Base-by-base conservation (phyloP, 345 rosid genomes). In the Heritiera littoralis region DNA sequence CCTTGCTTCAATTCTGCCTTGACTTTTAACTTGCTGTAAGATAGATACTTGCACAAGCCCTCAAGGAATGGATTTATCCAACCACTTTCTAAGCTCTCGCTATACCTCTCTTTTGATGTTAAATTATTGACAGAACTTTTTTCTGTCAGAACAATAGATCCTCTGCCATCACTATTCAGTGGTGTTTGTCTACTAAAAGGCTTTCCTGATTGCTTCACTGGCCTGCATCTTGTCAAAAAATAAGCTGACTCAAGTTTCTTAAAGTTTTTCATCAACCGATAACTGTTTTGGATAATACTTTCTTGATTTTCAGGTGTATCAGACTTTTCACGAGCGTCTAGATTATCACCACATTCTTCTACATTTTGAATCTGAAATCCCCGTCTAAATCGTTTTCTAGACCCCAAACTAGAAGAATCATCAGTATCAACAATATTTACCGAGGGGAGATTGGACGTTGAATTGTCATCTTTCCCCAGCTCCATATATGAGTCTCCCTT, bases 51-150 rank as follows among this genome's bases (percentile, higher is more conserved):
- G 94, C 99, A 94, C 80, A 96, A 84, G 63, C 97, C 98, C 87
- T 94, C 97, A 6, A 96, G 97, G 79, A 96, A 94, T 23, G 99
- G 98, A 83, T 89, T 89, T 76, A 96, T 92, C 99, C 99, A 96
- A 80, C 90, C 93, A 48, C 88, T 87, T 77, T 84, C 85, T 79
- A 83, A 88, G 70, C 83, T 77, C 76, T 86, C 92, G 74, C 13
- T 74, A 66, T 59, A 51, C 59, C 17, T 86, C 76, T 89, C 91
- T 83, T 86, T 92, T 9, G 90, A 77, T 74, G 85, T 82, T 32
- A 85, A 81, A 72, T 86, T 91, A 79, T 85, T 91, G 72, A 90
- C 85, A 9, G 93, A 90, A 85, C 97, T 96, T 86, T 90, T 92
- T 79, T 95, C 98, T 14, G 91, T 91, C 71, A 87, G 80, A 68